phyloP scores from a whole-genome alignment of 306 rosid species.

The Gastrolobium bilobum region DNA sequence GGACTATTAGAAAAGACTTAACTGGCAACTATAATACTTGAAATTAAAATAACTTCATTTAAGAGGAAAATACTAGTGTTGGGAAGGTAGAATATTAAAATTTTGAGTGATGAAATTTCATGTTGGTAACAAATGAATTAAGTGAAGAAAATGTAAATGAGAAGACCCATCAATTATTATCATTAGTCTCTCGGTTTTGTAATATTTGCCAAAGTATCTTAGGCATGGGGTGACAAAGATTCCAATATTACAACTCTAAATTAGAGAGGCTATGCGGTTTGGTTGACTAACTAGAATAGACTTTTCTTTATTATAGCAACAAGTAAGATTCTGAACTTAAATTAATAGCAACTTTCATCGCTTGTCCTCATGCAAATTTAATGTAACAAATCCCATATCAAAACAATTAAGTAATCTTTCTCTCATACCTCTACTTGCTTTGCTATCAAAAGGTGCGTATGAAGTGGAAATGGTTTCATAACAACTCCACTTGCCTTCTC shows the following conservation, averaged over 20 bases:
- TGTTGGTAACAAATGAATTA: no score
- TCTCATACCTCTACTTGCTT: conserved; percentile 38
- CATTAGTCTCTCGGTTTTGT: neutral
- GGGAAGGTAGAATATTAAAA: no score
- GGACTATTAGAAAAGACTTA: no score
- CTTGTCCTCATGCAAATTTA: conserved; percentile 32
- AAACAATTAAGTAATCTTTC: neutral
- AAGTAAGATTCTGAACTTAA: neutral
- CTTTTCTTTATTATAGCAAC: neutral
- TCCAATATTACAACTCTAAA: neutral
- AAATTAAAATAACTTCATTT: no score
- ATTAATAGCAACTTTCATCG: neutral
- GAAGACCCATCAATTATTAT: neutral
- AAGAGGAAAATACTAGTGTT: no score
- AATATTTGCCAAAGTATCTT: neutral
- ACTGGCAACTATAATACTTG: no score
- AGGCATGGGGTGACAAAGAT: conserved; percentile 4
- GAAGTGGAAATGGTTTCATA: conserved; percentile 50
- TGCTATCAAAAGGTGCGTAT: neutral
- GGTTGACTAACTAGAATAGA: conserved; percentile 47
- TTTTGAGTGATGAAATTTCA: no score
- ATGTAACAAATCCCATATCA: neutral
- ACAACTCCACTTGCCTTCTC: conserved; percentile 49
- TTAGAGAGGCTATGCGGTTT: conserved; percentile 46
- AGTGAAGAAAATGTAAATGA: no score